Evolutionary conservation across 768 basidiomycete genomes (phyloP), one percentile per base, ranked within the genome.

Genomic region (Mycena vulgaris): DNA sequence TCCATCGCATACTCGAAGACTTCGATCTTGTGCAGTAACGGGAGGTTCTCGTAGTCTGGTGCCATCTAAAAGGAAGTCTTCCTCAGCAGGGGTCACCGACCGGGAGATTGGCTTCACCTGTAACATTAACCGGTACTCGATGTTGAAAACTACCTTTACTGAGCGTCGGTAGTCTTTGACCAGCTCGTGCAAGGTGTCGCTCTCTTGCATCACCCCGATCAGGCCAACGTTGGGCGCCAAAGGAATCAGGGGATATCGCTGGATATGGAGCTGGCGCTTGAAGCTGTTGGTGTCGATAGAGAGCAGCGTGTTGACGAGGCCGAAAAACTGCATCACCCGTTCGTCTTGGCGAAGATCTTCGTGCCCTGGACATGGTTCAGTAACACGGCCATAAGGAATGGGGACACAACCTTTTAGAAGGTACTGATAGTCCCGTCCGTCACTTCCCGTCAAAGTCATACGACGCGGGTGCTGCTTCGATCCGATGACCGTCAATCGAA

Each of bases 311-410:
- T 99, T 99, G 76, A 99, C 94, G 57, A 99, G 90, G 66, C 98
- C 93, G 81, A 99, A 99, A 14, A 99, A 88, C 80, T 99, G 98
- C 97, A 99, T 99, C 59, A 99, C 98, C 69, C 98, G 90, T 76
- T 99, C 98, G 78, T 99, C 98, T 81, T 99, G 98, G 42, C 98
- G 96, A 59, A 99, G 86, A 83, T 99, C 98, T 83, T 99, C 98
- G 80, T 99, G 98, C 16, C 98, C 96, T 97, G 71, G 10, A 52
- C 13, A 59, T 19, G 7, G 28, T 56, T 66, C 52, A 63, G 35
- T 42, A 55, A 47, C 37, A 30, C 47, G 7, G 21, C 19, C 19
- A 21, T 35, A 52, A 47, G 21, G 6, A 55, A 28, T 40, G 9
- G 17, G 28, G 16, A 42, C 53, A 72, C 6, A 68, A 93, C 95